These are phyloP conservation scores for Pseudogymnoascus sp. DNA, from an alignment of 2,329 filamentous ascomycete genomes.

Conservation along the genomic window DNA sequence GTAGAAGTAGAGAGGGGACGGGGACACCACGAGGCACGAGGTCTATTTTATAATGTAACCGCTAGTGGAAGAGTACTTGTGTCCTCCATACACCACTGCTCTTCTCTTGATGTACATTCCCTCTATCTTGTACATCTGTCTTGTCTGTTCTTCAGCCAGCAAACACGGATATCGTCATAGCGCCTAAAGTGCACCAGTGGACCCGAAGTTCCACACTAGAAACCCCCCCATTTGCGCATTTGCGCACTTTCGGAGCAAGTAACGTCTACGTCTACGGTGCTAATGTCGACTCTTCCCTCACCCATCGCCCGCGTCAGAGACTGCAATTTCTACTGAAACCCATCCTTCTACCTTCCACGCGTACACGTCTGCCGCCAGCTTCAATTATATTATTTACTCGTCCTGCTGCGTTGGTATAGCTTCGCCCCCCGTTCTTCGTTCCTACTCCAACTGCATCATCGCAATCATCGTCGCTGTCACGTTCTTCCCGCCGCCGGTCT, in stretches of 20 bases:
- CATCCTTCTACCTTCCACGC: not conserved
- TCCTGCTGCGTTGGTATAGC: not conserved
- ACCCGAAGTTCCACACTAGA: not conserved
- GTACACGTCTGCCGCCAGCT: not conserved
- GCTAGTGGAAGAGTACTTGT: not conserved
- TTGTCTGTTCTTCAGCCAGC: not conserved
- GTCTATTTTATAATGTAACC: not conserved
- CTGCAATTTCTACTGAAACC: constrained; percentile 8
- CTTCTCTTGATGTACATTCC: not conserved
- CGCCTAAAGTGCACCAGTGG: not conserved
- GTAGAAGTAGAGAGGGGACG: not conserved
- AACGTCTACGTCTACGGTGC: not conserved
- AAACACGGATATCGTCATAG: constrained; percentile 5
- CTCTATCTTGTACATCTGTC: not conserved
- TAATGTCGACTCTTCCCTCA: not conserved
- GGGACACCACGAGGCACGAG: not conserved
- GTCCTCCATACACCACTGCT: not conserved
- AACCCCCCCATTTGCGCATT: not conserved
- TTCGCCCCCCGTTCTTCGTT: not conserved
- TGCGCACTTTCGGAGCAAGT: not conserved
- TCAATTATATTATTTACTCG: not conserved
- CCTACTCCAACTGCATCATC: not conserved
- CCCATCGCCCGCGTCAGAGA: not conserved
- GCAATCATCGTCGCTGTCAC: constrained; percentile 1
- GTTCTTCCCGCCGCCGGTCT: constrained; percentile 6